These are phyloP conservation scores for Cyclotella distinguenda DNA, from an alignment of 108 stramenopile species.

Conservation along the genomic window DNA sequence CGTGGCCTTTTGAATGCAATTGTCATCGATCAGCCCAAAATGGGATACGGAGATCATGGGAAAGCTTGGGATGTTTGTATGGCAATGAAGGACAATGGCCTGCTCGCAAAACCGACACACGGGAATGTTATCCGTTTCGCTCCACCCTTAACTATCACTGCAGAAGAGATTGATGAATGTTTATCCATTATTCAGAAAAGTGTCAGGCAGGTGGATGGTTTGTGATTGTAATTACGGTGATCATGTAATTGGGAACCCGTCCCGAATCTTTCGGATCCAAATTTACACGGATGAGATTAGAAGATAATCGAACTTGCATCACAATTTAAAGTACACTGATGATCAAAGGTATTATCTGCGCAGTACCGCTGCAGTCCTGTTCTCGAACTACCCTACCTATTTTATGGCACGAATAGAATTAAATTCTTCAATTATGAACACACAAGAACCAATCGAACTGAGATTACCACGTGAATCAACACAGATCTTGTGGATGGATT, in stretches of 20 bases:
- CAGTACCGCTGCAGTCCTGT: too few relatives aligned
- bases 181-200: constrained; percentile 84
- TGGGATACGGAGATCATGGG: constrained; percentile 81
- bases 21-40: constrained; percentile 91
- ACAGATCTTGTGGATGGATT: background rate
- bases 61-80: constrained; percentile 93
- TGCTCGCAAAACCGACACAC: constrained; percentile 99
- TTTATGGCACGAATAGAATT: background rate
- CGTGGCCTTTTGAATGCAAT: constrained; percentile 97
- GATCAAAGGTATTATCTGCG: background rate
- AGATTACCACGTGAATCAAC: background rate
- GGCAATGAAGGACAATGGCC: constrained; percentile 86
- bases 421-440: constrained; percentile 1
- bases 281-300: too few relatives aligned
- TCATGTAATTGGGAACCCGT: too few relatives aligned
- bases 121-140: constrained; percentile 99
- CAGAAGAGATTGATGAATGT: constrained; percentile 83
- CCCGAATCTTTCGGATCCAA: too few relatives aligned
- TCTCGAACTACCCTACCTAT: background rate
- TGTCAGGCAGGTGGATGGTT: constrained; percentile 52
- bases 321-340: background rate
- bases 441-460: too few relatives aligned
- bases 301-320: too few relatives aligned
- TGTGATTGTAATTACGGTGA: constrained; percentile 3
- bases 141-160: constrained; percentile 93